Conservation (phyloP, 805 yeast species). For the Candida chauliodis region DNA sequence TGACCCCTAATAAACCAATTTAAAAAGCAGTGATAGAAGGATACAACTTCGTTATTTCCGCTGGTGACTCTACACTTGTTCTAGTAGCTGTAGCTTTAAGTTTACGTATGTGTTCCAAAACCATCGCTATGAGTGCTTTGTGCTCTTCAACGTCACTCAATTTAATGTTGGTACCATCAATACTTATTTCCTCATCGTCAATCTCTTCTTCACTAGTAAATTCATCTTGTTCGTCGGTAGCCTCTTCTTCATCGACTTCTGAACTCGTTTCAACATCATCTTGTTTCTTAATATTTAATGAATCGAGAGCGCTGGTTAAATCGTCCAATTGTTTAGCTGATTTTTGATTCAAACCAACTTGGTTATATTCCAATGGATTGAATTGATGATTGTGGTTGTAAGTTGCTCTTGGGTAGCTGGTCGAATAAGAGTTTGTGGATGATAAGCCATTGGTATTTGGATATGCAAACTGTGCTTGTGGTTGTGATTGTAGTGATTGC, state of each 20-base stretch:
- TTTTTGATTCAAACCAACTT: conserved; percentile 35
- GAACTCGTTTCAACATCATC: conserved; percentile 11
- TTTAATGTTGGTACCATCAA: conserved; percentile 14
- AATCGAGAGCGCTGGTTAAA: conserved; percentile 6
- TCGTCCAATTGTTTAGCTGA: conserved; percentile 20
- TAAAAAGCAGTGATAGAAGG: conserved; percentile 42
- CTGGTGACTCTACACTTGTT: conserved; percentile 3
- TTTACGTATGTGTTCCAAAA: conserved; percentile 27
- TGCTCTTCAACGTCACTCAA: conserved; percentile 31
- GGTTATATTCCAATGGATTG: conserved; percentile 31
- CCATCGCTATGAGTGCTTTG: conserved; percentile 31
- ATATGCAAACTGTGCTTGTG: background rate
- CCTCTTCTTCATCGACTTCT: background rate
- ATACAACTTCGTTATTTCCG: conserved; percentile 23
- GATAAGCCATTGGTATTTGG: conserved; percentile 1
- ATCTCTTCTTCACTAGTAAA: conserved; percentile 9
- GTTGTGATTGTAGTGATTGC: conserved; percentile 16
- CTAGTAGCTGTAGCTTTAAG: conserved; percentile 6
- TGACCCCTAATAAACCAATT: conserved; percentile 1
- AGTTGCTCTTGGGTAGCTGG: conserved; percentile 5
- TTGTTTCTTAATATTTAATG: conserved; percentile 11
- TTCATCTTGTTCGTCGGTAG: conserved; percentile 1
- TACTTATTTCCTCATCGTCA: conserved; percentile 9
- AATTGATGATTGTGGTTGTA: conserved; percentile 14
- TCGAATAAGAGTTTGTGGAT: conserved; percentile 11